Evolutionary conservation across 371 early-diverging fungal genomes (phyloP), one percentile per base, ranked within the genome.

Genomic region (Nematocida ausubeli): DNA sequence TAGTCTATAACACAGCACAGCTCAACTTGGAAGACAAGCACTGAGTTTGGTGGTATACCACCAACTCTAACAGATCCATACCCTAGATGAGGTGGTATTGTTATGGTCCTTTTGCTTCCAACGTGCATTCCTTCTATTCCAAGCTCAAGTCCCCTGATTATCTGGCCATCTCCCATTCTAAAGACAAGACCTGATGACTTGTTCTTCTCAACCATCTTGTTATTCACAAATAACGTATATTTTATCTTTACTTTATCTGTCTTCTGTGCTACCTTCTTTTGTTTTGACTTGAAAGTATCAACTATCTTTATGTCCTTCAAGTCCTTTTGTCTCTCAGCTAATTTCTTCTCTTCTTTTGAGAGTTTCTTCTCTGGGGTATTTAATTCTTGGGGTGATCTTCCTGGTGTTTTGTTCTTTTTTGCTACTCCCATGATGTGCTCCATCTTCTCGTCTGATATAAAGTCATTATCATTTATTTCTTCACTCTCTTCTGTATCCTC

Each of bases 41-140:
- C 82, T 12, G 87, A 80, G 2, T 85, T 86, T 30, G 85, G 82
- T 14, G 88, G 88, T 69, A 88, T 88, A 19, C 40, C 52, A 4
- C 87, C 87, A 35, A 85, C 84, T n/a, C 87, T 84, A n/a, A 83
- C 66, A 62, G 82, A 85, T 30, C 87, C 87, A 75, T 88, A 88
- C 16, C 85, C 92, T 72, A 91, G 71, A 39, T 84, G 75, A 55
- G 92, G 86, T 30, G 92, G 92, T 67, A 92, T 91, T n/a, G 87
- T 88, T 72, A 93, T 83, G 81, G 87, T 88, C 58, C 92, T 87
- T 86, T 91, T 90, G 83, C 92, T 91, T 47, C 93, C 92, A 69
- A 90, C 84, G 49, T 91, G 91, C 93, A 93, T 93, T 60, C 88
- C 89, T 49, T 86, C 66, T 70, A 93, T 83, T 40, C 92, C 93